Percentiles rank a stretch among this genome's conserved stretches.
Evolutionary conservation across 306 rosid species (phyloP).

Genomic region (Dalbergia cochinchinensis): DNA sequence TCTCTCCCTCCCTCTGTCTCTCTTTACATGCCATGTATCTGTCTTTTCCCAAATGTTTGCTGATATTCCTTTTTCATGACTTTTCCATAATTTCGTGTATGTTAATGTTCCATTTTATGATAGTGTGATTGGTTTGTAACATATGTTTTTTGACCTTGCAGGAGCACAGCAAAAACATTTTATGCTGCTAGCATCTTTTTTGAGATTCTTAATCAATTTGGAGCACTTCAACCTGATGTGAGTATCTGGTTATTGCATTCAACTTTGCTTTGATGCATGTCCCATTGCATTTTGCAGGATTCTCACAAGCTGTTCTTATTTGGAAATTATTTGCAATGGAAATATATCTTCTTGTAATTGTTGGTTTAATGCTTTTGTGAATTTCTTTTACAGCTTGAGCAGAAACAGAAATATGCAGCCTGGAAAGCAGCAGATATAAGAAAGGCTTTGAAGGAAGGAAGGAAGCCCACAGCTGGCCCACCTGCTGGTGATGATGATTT

Average conservation of each 20-base stretch:
- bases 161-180: slow-evolving; percentile 98
- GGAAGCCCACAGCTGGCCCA: slow-evolving; percentile 86
- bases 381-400: slow-evolving; percentile 80
- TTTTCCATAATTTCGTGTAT: not conserved
- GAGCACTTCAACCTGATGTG: slow-evolving; percentile 86
- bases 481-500: slow-evolving; percentile 93
- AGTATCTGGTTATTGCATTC: slow-evolving; percentile 52
- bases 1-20: not conserved
- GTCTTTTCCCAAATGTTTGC: not conserved
- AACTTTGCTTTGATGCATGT: slow-evolving; percentile 35
- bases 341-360: slow-evolving; percentile 30
- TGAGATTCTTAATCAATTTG: slow-evolving; percentile 94
- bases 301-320: slow-evolving; percentile 5
- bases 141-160: slow-evolving; percentile 49
- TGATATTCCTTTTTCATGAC: slow-evolving; percentile 5
- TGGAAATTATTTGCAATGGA: slow-evolving; percentile 25
- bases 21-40: slow-evolving; percentile 1
- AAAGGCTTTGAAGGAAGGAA: slow-evolving; percentile 98
- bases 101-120: slow-evolving; percentile 2
- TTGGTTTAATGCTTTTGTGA: slow-evolving; percentile 34
- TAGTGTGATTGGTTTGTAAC: slow-evolving; percentile 3
- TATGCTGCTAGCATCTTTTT: slow-evolving; percentile 99
- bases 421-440: slow-evolving; percentile 99
- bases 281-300: slow-evolving; percentile 23
- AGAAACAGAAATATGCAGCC: slow-evolving; percentile 95